phyloP scores from a whole-genome alignment of 164 flowering plant species.

The Macadamia integrifolia region DNA sequence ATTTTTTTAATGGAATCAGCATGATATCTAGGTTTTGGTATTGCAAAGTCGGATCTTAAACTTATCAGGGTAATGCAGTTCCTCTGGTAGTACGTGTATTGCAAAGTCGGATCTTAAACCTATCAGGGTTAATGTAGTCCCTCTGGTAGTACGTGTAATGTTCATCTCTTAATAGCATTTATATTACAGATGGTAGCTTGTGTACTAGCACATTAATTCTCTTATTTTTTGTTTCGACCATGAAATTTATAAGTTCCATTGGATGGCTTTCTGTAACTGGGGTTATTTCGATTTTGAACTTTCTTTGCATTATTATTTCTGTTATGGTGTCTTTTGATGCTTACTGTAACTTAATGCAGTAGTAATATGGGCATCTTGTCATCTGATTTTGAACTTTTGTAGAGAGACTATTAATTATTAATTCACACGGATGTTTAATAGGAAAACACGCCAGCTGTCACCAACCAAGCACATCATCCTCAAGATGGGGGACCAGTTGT shows the following conservation, averaged over 20 bases:
- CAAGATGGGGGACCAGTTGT: slow-evolving; percentile 54
- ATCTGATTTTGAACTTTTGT: neutral
- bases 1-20: too few relatives aligned
- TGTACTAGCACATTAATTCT: neutral
- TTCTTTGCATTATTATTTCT: too few relatives aligned
- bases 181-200: too few relatives aligned
- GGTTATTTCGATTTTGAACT: neutral
- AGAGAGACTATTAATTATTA: neutral
- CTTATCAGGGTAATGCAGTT: neutral
- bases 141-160: neutral
- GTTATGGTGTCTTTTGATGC: too few relatives aligned
- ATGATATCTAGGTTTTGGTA: too few relatives aligned
- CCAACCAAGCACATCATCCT: slow-evolving; percentile 33
- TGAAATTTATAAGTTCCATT: neutral
- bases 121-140: neutral
- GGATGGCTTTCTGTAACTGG: neutral
- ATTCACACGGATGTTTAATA: slow-evolving; percentile 17
- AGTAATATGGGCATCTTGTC: neutral
- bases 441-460: slow-evolving; percentile 71
- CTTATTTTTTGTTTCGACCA: neutral
- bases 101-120: too few relatives aligned
- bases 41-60: too few relatives aligned
- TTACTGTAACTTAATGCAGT: neutral
- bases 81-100: slow-evolving; percentile 1
- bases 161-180: too few relatives aligned